Base-by-base conservation (phyloP, 306 rosid genomes). In the Vicia villosa region DNA sequence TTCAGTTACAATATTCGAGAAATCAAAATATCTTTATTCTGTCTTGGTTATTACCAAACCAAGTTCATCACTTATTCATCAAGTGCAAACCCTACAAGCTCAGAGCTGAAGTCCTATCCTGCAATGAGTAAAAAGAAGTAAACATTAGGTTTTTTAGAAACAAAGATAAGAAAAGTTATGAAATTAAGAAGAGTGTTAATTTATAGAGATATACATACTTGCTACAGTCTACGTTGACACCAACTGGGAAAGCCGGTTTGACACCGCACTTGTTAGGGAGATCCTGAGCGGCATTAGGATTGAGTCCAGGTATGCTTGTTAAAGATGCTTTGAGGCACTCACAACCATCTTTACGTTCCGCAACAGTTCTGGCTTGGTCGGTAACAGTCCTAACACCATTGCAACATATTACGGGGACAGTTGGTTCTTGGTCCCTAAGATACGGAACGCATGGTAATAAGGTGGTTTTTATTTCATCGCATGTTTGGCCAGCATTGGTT, bases 221-320 rank as follows among this genome's bases (percentile, higher is more conserved):
- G 64, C 0, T 22, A 71, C 96, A 87, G 46, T 90, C 70, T 2
- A 82, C 54, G 71, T 58, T 2, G 22, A 79, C 79, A 79, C 59
- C 77, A 68, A 84, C 10, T 52, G 70, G 68, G 81, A 72, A 90
- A 74, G 88, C 82, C 43, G 82, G 26, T 40, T 67, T 42, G 61
- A 82, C 57, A 0, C 81, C 77, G 6, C 83, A 79, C 34, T 62
- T 61, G 38, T 9, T 1, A 19, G 79, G 68, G 41, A 68, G 30
- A 17, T 3, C 9, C 0, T 57, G 24, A 63, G 54, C 22, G 2
- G 3, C 5, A 8, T 14, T 3, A 14, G 8, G 12, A 13, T 62
- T 46, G 19, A 74, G 6, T 38, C 56, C 75, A 1, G 63, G 76
- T 0, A 68, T 0, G 26, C 7, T 10, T 1, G 36, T 7, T 32